A percentile compares a stretch with the other conserved stretches of the same genome.
phyloP scores from a whole-genome alignment of 192 early-diverging fungal species.

The Nowakowskiella sp. region DNA sequence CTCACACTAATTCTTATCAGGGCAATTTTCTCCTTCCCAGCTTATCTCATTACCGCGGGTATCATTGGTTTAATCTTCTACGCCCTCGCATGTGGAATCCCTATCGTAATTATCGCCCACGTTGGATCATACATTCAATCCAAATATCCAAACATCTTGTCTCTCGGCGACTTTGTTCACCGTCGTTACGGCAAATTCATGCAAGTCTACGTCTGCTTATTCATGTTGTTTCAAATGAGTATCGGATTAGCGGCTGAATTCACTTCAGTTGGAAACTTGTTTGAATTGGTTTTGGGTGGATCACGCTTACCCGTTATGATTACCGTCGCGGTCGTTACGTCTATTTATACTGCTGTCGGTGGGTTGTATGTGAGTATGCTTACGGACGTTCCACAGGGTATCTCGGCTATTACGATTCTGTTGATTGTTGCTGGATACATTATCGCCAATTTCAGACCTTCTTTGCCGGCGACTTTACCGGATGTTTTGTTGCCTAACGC shows the following conservation, averaged over 20 bases:
- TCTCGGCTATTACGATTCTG: conserved; percentile 21
- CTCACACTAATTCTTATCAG: not conserved
- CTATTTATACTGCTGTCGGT: conserved; percentile 35
- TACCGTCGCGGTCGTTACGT: conserved; percentile 33
- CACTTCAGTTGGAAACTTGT: conserved; percentile 31
- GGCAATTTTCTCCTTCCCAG: not conserved
- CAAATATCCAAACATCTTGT: conserved; percentile 21
- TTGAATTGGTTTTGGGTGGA: conserved; percentile 20
- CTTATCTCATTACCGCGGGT: conserved; percentile 21
- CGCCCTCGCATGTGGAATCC: conserved; percentile 29
- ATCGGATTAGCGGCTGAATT: conserved; percentile 27
- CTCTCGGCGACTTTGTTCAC: conserved; percentile 22
- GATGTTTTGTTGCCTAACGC: conserved; percentile 22
- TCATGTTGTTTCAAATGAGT: conserved; percentile 34
- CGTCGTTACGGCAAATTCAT: conserved; percentile 27
- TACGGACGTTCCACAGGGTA: conserved; percentile 36
- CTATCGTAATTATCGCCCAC: conserved; percentile 31
- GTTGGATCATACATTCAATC: conserved; percentile 22
- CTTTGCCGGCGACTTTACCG: conserved; percentile 19
- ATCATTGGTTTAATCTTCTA: conserved; percentile 31
- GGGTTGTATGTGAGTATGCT: conserved; percentile 40
- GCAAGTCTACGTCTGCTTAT: conserved; percentile 24
- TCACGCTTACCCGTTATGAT: conserved; percentile 26
- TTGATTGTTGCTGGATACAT: conserved; percentile 29
- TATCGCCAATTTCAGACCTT: conserved; percentile 22